phyloP scores from a whole-genome alignment of 768 basidiomycete species.

The Rhizopogon rudus region DNA sequence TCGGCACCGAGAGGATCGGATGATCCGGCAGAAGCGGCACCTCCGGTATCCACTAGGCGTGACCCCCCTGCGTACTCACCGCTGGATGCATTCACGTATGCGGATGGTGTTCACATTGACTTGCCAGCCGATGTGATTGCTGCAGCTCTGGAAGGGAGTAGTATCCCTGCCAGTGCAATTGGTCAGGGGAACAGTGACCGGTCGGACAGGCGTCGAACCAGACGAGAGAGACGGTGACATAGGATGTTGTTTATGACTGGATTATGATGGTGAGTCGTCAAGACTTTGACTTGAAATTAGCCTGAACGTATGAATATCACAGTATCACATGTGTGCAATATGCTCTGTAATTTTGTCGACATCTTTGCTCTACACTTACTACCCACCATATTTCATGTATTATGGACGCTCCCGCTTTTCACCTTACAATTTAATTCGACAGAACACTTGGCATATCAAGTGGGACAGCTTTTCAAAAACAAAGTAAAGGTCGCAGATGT shows the following conservation, averaged over 20 bases:
- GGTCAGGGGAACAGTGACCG: conserved; percentile 43
- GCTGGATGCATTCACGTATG: conserved; percentile 77
- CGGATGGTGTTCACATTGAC: conserved; percentile 90
- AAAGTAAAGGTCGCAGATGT: background rate
- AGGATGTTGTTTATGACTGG: conserved; percentile 1
- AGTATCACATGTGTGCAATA: conserved; percentile 10
- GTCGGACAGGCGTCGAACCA: conserved; percentile 55
- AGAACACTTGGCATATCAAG: background rate
- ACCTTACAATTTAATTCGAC: conserved; percentile 18
- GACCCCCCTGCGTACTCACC: conserved; percentile 88
- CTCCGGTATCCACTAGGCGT: conserved; percentile 40
- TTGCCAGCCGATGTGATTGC: conserved; percentile 90
- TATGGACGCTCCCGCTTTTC: conserved; percentile 16
- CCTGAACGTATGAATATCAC: conserved; percentile 6
- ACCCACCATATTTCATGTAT: conserved; percentile 13
- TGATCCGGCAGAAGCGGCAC: conserved; percentile 23
- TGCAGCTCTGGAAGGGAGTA: conserved; percentile 75
- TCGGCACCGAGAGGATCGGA: conserved; percentile 7
- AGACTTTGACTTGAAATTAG: background rate
- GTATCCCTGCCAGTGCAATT: conserved; percentile 55
- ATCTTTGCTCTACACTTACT: conserved; percentile 21
- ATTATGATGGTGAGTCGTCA: conserved; percentile 12
- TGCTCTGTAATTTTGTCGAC: conserved; percentile 14
- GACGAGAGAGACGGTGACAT: conserved; percentile 38
- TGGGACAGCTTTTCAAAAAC: conserved; percentile 2